These are phyloP conservation scores for Silene noctiflora DNA, from an alignment of 179 eudicot species.

Conservation along the genomic window DNA sequence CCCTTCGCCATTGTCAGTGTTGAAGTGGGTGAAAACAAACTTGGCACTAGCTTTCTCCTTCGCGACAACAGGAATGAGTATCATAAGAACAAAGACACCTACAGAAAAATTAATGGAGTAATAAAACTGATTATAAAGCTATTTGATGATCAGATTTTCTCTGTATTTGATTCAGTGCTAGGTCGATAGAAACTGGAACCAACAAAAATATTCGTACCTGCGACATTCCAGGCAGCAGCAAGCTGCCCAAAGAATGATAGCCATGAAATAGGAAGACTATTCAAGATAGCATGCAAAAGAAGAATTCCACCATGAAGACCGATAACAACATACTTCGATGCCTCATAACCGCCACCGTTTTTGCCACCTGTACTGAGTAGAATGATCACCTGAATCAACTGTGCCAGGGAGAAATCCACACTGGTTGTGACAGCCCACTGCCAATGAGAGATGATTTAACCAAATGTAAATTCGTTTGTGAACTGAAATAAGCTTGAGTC, in stretches of 20 bases:
- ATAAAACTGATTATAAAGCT: background rate
- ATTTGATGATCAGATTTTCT: too few relatives aligned
- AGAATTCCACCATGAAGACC: slow-evolving; percentile 72
- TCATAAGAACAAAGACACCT: slow-evolving; percentile 97
- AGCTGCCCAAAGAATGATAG: slow-evolving; percentile 83
- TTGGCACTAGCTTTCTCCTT: slow-evolving; percentile 66
- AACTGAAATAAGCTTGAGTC: slow-evolving; percentile 14
- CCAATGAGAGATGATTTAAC: slow-evolving; percentile 27
- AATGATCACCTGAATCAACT: slow-evolving; percentile 79
- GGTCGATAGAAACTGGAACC: background rate
- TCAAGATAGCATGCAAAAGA: slow-evolving; percentile 69
- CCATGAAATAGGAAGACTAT: slow-evolving; percentile 83
- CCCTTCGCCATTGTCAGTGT: slow-evolving; percentile 68
- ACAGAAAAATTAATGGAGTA: slow-evolving; percentile 13
- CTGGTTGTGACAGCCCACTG: slow-evolving; percentile 99
- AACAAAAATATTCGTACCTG: slow-evolving; percentile 39
- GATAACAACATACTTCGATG: slow-evolving; percentile 79
- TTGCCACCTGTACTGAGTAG: slow-evolving; percentile 87
- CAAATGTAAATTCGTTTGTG: slow-evolving; percentile 10
- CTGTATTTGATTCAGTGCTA: too few relatives aligned
- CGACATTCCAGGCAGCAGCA: slow-evolving; percentile 84
- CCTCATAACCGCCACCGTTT: slow-evolving; percentile 86
- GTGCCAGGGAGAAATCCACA: slow-evolving; percentile 82
- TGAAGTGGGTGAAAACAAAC: slow-evolving; percentile 90
- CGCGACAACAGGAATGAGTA: slow-evolving; percentile 71